A percentile compares a stretch with the other conserved stretches of the same genome.
phyloP scores from a whole-genome alignment of 169 alveolate genomes.

The Babesia ovis region DNA sequence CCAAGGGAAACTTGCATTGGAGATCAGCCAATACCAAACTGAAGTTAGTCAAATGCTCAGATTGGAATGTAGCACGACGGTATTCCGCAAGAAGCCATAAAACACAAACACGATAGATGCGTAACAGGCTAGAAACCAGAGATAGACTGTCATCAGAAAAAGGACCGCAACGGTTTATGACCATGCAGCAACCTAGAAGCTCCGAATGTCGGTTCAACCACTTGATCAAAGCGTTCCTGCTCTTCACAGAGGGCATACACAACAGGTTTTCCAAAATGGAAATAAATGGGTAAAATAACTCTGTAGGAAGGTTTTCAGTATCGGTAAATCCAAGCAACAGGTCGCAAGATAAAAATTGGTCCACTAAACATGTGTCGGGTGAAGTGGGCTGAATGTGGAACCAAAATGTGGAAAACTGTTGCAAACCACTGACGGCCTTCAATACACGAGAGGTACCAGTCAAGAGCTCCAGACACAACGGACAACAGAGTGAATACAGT shows the following conservation, averaged over 20 bases:
- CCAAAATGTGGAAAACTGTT: constrained; percentile 64
- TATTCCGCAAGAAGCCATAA: constrained; percentile 53
- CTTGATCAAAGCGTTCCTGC: constrained; percentile 37
- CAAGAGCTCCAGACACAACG: constrained; percentile 29
- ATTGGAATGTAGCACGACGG: constrained; percentile 22
- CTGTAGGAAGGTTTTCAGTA: constrained; percentile 5
- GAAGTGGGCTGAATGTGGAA: constrained; percentile 48
- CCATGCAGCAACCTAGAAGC: constrained; percentile 2
- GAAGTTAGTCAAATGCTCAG: constrained; percentile 39
- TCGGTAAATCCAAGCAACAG: constrained; percentile 12
- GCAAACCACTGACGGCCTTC: constrained; percentile 41
- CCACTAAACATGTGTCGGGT: constrained; percentile 35
- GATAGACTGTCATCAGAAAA: constrained; percentile 22
- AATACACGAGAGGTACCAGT: constrained; percentile 42
- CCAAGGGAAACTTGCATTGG: constrained; percentile 66
- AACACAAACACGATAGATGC: constrained; percentile 45
- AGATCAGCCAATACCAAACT: constrained; percentile 52
- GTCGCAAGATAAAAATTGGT: constrained; percentile 46
- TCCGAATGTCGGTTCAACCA: constrained; percentile 65
- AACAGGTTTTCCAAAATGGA: constrained; percentile 40
- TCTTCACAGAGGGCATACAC: constrained; percentile 46
- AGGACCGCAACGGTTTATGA: background rate
- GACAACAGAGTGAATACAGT: constrained; percentile 45
- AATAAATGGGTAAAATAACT: constrained; percentile 44
- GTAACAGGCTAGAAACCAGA: constrained; percentile 28